Evolutionary conservation across 306 rosid genomes (phyloP).

Genomic region (Lotus japonicus): DNA sequence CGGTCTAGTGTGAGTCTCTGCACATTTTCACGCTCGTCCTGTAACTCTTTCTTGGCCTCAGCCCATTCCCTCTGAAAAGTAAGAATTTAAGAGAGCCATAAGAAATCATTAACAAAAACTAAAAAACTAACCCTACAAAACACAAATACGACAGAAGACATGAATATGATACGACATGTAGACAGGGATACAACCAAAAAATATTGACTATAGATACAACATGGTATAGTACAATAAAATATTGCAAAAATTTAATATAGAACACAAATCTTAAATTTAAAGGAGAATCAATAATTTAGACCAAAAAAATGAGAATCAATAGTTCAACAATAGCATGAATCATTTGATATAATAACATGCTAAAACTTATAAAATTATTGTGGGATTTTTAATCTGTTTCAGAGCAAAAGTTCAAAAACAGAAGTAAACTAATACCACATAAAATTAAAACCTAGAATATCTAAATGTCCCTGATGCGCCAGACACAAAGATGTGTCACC

Average conservation of each 20-base stretch:
- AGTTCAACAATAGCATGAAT: not conserved
- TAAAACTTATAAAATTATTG: not conserved
- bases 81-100: not conserved
- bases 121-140: not conserved
- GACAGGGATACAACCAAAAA: too few species aligned
- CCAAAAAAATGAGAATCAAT: not conserved
- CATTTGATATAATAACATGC: not conserved
- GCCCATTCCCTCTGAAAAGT: conserved; percentile 85
- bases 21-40: conserved; percentile 64
- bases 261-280: not conserved
- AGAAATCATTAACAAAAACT: not conserved
- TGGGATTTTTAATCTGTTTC: not conserved
- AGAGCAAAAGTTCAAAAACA: not conserved
- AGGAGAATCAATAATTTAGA: not conserved
- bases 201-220: too few species aligned
- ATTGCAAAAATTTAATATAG: not conserved
- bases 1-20: conserved; percentile 56
- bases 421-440: not conserved
- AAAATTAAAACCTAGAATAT: not conserved
- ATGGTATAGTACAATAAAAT: not conserved
- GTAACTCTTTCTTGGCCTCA: conserved; percentile 83
- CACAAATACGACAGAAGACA: not conserved
- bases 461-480: not conserved
- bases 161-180: not conserved
- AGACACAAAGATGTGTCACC: not conserved